Evolutionary conservation across 306 rosid genomes (phyloP).

Genomic region (Acmispon strigosus): DNA sequence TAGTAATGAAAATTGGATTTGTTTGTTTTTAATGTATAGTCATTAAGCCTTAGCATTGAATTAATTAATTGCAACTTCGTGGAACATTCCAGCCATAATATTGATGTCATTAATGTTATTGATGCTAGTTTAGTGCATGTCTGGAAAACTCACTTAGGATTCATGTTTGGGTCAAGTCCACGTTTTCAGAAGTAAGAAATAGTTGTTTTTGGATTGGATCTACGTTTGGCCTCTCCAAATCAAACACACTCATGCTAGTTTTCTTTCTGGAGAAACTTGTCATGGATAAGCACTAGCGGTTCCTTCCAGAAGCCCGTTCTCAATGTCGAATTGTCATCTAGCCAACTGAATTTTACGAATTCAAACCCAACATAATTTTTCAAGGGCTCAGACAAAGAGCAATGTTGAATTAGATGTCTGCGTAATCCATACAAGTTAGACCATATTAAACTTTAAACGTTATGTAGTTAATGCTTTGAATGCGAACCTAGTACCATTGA

Average conservation of each 20-base stretch:
- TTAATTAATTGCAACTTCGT: too few species aligned
- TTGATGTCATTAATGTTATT: too few species aligned
- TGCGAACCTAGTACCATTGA: slow-evolving; percentile 25
- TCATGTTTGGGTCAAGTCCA: too few species aligned
- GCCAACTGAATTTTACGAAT: neutral
- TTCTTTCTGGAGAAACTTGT: slow-evolving; percentile 6
- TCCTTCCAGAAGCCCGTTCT: slow-evolving; percentile 22
- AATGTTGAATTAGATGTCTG: slow-evolving; percentile 13
- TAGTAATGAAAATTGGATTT: too few species aligned
- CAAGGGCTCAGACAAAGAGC: slow-evolving; percentile 9
- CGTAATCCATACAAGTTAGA: slow-evolving; percentile 19
- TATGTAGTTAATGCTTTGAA: slow-evolving; percentile 31
- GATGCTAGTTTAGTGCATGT: too few species aligned
- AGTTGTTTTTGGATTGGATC: too few species aligned
- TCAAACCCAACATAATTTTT: slow-evolving; percentile 31
- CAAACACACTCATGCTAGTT: neutral
- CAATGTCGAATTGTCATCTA: neutral
- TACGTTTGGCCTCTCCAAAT: too few species aligned
- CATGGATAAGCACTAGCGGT: neutral
- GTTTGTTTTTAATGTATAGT: too few species aligned
- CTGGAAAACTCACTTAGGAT: too few species aligned
- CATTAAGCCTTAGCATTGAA: too few species aligned
- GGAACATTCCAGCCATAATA: too few species aligned
- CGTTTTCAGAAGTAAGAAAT: too few species aligned
- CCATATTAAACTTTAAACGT: slow-evolving; percentile 3